Evolutionary conservation across 345 rosid species (phyloP).

Genomic region (Eutrema heterophyllum): DNA sequence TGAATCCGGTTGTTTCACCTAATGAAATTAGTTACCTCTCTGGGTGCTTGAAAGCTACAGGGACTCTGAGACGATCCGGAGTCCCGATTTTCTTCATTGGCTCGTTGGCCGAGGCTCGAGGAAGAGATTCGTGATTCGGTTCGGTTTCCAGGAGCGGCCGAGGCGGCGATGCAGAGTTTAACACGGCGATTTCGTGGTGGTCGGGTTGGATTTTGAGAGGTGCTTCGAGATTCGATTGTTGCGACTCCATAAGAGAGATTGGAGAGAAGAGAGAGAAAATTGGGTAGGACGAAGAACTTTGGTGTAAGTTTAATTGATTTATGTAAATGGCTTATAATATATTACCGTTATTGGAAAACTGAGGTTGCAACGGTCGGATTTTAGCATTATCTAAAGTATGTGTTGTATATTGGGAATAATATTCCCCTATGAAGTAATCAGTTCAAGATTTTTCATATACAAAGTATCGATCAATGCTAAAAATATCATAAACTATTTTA

Average conservation of each 20-base stretch:
- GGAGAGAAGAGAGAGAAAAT: not conserved
- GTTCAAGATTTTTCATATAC: too few species aligned
- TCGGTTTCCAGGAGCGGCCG: not conserved
- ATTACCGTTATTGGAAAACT: slow-evolving; percentile 9
- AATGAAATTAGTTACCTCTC: slow-evolving; percentile 45
- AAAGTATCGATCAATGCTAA: too few species aligned
- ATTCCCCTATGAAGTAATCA: too few species aligned
- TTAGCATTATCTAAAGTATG: slow-evolving; percentile 4
- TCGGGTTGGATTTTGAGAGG: slow-evolving; percentile 19
- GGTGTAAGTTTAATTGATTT: not conserved
- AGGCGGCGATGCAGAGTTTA: slow-evolving; percentile 27
- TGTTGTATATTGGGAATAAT: too few species aligned
- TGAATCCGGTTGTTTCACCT: not conserved
- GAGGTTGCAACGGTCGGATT: slow-evolving; percentile 45
- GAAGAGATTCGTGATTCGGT: slow-evolving; percentile 22
- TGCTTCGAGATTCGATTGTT: slow-evolving; percentile 25
- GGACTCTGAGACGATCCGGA: slow-evolving; percentile 66
- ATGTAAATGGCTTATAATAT: not conserved
- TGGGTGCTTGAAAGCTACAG: slow-evolving; percentile 66
- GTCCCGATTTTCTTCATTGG: slow-evolving; percentile 44
- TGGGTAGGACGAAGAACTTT: not conserved
- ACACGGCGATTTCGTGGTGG: slow-evolving; percentile 7
- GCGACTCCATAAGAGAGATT: slow-evolving; percentile 34
- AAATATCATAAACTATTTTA: too few species aligned
- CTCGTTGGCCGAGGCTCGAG: slow-evolving; percentile 34